Evolutionary conservation across 805 yeast species (phyloP), one percentile per base, ranked within the genome.

Genomic region (Torulaspora microellipsoides): DNA sequence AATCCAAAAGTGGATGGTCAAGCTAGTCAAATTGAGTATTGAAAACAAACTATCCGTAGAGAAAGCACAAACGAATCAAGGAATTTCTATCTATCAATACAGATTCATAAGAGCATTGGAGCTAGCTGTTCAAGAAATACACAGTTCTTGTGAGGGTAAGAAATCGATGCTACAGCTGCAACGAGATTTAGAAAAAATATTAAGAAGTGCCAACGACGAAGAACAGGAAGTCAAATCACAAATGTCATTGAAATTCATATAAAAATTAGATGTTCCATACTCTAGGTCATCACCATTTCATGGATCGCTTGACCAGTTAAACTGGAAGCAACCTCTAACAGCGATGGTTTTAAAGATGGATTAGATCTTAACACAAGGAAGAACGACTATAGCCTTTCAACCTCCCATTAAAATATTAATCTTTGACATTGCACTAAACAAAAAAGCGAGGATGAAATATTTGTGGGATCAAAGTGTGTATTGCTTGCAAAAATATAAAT

Each of bases 331-430:
- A 83, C 95, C 95, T 87, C 89, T 66, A 82, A 83, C 86, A 79
- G 90, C 95, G 88, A 88, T 88, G 96, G 96, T 88, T 88, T 88
- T 88, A 86, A 84, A 82, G 87, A 79, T 81, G 93, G 70, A 54
- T 53, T 47, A 25, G 33, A 32, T 40, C 28, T 36, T 27, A 32
- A 28, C 25, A 37, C 32, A 13, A 31, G 27, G 13, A 25, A 28
- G 34, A 29, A 38, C 25, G 27, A 29, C n/a, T 6, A 8, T n/a
- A 4, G 13, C n/a, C 15, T 20, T 13, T 11, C 20, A 28, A 13
- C 27, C 14, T 29, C 12, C 34, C 38, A 29, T 29, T 25, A 31
- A 25, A 35, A 38, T 29, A 38, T 43, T 31, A n/a, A 30, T 43
- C 46, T 43, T 30, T 38, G 46, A 31, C 46, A 35, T 29, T 29